Percentiles rank a stretch among this genome's conserved stretches.
Evolutionary conservation across 495 filamentous ascomycete genomes (phyloP).

Genomic region (Talaromyces stipitatus): DNA sequence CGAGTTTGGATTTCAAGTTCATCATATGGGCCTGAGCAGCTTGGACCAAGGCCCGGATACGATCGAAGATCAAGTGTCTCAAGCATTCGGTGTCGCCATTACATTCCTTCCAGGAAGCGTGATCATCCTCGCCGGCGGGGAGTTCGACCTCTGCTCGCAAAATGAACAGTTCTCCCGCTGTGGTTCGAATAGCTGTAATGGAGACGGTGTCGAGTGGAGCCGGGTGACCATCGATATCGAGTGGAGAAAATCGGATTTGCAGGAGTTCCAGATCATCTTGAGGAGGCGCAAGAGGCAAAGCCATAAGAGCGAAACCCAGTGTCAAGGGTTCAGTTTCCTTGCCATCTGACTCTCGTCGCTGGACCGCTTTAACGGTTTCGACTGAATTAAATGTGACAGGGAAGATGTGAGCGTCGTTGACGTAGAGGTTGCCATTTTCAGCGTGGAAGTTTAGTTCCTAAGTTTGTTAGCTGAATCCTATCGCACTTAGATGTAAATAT

Average conservation of each 20-base stretch:
- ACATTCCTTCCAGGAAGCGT: constrained; percentile 33
- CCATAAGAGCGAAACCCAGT: constrained; percentile 37
- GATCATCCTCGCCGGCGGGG: constrained; percentile 19
- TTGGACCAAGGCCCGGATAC: constrained; percentile 30
- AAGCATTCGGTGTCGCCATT: constrained; percentile 33
- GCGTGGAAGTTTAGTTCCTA: constrained; percentile 37
- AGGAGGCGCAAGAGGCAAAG: constrained; percentile 24
- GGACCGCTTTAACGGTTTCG: constrained; percentile 22
- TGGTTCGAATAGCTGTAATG: constrained; percentile 33
- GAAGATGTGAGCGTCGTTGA: constrained; percentile 45
- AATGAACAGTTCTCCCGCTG: constrained; percentile 29
- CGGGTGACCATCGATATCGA: constrained; percentile 42
- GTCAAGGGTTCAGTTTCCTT: constrained; percentile 26
- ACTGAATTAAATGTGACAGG: constrained; percentile 29
- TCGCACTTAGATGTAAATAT: background rate
- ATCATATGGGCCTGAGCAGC: constrained; percentile 33
- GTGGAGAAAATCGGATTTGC: constrained; percentile 36
- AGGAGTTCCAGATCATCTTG: constrained; percentile 26
- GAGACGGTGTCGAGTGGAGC: constrained; percentile 41
- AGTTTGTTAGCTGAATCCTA: background rate
- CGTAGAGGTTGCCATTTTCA: constrained; percentile 31
- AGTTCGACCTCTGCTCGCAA: constrained; percentile 30
- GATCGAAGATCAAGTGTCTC: constrained; percentile 27
- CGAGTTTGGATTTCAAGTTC: constrained; percentile 19
- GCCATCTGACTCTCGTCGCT: constrained; percentile 26